Evolutionary conservation across 352 stramenopile genomes (phyloP).

Genomic region (Pilasporangium apinafurcum): DNA sequence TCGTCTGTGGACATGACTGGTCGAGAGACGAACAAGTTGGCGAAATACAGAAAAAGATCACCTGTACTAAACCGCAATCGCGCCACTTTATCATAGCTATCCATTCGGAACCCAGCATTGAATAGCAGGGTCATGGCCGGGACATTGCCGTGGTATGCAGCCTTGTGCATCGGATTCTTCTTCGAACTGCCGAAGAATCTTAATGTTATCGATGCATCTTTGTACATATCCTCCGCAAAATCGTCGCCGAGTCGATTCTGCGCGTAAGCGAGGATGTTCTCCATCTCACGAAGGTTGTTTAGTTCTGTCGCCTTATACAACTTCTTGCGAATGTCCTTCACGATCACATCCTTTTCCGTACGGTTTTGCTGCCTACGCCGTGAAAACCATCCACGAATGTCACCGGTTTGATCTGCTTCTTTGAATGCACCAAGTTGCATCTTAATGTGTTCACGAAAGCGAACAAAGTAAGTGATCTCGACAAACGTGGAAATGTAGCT

Average conservation of each 20-base stretch:
- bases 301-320: constrained; percentile 66
- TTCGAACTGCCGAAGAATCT: constrained; percentile 58
- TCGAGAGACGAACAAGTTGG: constrained; percentile 52
- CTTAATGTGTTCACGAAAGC: constrained; percentile 81
- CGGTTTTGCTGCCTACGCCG: constrained; percentile 21
- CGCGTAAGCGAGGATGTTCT: constrained; percentile 42
- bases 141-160: constrained; percentile 59
- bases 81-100: constrained; percentile 66
- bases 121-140: constrained; percentile 46
- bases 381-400: constrained; percentile 50
- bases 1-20: constrained; percentile 36
- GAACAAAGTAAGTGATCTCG: constrained; percentile 72
- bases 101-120: constrained; percentile 44
- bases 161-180: constrained; percentile 80
- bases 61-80: constrained; percentile 71
- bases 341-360: constrained; percentile 31
- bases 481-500: constrained; percentile 51
- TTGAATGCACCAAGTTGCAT: constrained; percentile 83
- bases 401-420: constrained; percentile 76
- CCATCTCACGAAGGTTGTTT: constrained; percentile 52
- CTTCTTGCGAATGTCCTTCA: constrained; percentile 61
- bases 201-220: constrained; percentile 33
- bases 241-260: constrained; percentile 40
- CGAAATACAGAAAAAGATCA: constrained; percentile 77
- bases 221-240: constrained; percentile 63